Conservation (phyloP, 2,329 filamentous ascomycete genomes). For the Iodosphaeria phyllophila region DNA sequence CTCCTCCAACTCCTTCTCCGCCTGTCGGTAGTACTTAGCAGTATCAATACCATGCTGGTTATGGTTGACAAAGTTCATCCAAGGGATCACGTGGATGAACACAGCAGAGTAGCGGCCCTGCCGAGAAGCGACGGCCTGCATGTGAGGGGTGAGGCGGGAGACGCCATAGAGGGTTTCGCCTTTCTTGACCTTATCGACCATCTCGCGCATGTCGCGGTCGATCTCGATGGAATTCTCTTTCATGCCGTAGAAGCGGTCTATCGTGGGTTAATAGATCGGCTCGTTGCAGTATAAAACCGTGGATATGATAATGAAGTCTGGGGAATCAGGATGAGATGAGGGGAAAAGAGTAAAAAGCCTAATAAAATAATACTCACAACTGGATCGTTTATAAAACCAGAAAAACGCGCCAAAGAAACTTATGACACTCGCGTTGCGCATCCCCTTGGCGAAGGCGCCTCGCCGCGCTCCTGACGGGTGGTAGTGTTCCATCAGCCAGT, state of each 20-base stretch:
- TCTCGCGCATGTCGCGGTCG: slow-evolving; percentile 94
- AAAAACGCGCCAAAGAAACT: slow-evolving; percentile 65
- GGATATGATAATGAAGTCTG: slow-evolving; percentile 3
- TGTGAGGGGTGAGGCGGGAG: slow-evolving; percentile 60
- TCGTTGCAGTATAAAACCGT: background rate
- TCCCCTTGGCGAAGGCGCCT: slow-evolving; percentile 62
- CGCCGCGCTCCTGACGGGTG: slow-evolving; percentile 71
- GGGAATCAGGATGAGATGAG: background rate
- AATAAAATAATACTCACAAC: slow-evolving; percentile 40
- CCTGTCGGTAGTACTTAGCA: slow-evolving; percentile 93
- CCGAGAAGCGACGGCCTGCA: slow-evolving; percentile 82
- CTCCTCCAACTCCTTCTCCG: slow-evolving; percentile 79
- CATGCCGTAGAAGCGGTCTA: slow-evolving; percentile 92
- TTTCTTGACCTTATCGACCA: slow-evolving; percentile 90
- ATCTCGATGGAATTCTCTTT: slow-evolving; percentile 82
- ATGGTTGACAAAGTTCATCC: slow-evolving; percentile 99
- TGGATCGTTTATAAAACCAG: slow-evolving; percentile 68
- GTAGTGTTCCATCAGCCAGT: slow-evolving; percentile 66
- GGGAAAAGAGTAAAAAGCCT: slow-evolving; percentile 3
- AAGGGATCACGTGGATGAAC: slow-evolving; percentile 71
- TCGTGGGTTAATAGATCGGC: slow-evolving; percentile 2
- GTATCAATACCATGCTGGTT: slow-evolving; percentile 91
- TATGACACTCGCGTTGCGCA: slow-evolving; percentile 61
- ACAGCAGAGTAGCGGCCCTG: slow-evolving; percentile 84
- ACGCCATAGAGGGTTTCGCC: slow-evolving; percentile 80